Base-by-base conservation (phyloP, 495 filamentous ascomycete genomes). In the Lasiosphaeria hispida region DNA sequence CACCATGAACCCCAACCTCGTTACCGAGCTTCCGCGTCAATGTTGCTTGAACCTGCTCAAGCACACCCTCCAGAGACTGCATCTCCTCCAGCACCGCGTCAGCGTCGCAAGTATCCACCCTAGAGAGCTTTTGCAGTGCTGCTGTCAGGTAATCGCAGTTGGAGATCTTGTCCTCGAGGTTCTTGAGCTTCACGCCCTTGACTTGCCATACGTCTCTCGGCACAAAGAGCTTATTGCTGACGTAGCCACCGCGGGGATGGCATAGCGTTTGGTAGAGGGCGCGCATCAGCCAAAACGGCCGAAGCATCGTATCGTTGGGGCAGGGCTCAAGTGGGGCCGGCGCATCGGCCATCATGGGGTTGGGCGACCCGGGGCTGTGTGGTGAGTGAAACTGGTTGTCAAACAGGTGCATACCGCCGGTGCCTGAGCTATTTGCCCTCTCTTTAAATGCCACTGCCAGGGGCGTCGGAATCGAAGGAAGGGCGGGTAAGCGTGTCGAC, bases 251-350 rank as follows among this genome's bases (percentile, higher is more conserved):
- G 17, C 89, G 87, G 5, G 92, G 89, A 67, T 97, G 92, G 17
- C 87, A 86, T 33, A 97, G 84, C 2, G 92, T 96, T 67, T 97
- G 91, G 69, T 93, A 96, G 17, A 98, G 78, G 51, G 87, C 87
- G 51, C 95, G 82, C 87, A 98, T 93, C 14, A 97, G 82, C 95
- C 95, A 97, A 73, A 96, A 97, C 3, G 94, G 94, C 11, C 94
- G 86, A 1, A 96, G 81, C 45, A 96, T 81, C 53, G 85, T 83
- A 10, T 94, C 91, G 54, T 85, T 87, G 3, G 94, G 95, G 66
- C 94, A 99, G 13, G 94, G 90, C 62, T 99, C 94, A 11, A 99
- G 80, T 1, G 91, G 85, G 6, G 85, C 75, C 17, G 93, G 93
- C 11, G 78, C 80, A 47, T 77, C 76, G 1, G 67, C 50, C 23